Base-by-base conservation (phyloP, 306 rosid genomes). In the Amphicarpaea edgeworthii region DNA sequence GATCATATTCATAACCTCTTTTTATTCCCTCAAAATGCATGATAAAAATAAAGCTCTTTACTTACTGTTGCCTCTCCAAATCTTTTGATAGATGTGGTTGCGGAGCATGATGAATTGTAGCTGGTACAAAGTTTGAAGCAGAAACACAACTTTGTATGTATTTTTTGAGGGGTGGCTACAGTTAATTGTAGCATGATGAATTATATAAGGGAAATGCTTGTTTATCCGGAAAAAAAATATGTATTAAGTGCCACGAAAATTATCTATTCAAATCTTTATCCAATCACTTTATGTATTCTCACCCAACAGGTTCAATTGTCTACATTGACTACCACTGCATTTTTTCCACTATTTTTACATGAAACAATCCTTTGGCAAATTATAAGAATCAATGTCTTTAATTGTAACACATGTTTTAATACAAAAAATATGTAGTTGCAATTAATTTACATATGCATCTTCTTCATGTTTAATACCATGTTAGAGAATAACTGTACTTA, bases 21-120 rank as follows among this genome's bases (percentile, higher is more conserved):
- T 10, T n/a, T 9, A 24, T 47, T 72, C 20, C 50, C 69, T 50
- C 46, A 53, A 65, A 71, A 55, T 75, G 49, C n/a, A 7, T 61
- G 49, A 42, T 21, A 37, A n/a, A n/a, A n/a, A 34, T 57, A 47
- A 58, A 61, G 20, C 23, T 51, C 6, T 57, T 9, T 43, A 50
- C 61, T 57, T 38, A 75, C 59, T 51, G 72, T 61, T 46, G 40
- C 63, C 19, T 58, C 72, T 55, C 51, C 73, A 26, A 68, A 79
- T 83, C 49, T 82, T 81, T 85, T 73, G 73, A 64, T 93, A 86
- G 98, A 81, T 73, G 76, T 17, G 57, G 53, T 67, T 73, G 75
- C 83, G 17, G 83, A 83, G 68, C 98, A 94, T 54, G 95, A 94
- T 53, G 96, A 94, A 77, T 63, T 94, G 69, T 94, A 91, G 88